Evolutionary conservation across 768 basidiomycete genomes (phyloP).

Genomic region (Dioszegia hungarica): DNA sequence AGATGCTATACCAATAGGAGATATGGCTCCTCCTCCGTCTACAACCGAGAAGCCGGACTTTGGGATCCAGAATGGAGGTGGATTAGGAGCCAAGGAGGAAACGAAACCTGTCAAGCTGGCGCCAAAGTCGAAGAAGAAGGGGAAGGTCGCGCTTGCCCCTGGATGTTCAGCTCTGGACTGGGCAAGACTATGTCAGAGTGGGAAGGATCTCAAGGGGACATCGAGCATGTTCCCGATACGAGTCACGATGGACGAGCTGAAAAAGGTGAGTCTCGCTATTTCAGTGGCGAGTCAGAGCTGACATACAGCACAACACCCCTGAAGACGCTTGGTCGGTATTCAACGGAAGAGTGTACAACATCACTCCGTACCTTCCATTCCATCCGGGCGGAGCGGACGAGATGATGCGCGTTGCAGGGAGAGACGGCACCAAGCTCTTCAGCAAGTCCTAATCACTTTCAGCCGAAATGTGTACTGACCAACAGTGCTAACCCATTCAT

Average conservation of each 20-base stretch:
- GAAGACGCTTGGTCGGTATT: slow-evolving; percentile 92
- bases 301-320: slow-evolving; percentile 62
- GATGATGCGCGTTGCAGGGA: slow-evolving; percentile 87
- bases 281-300: slow-evolving; percentile 63
- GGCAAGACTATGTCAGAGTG: slow-evolving; percentile 79
- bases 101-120: slow-evolving; percentile 1
- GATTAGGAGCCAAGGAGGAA: not conserved
- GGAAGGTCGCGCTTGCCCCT: slow-evolving; percentile 82
- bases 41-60: slow-evolving; percentile 41
- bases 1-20: slow-evolving; percentile 30
- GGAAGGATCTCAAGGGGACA: slow-evolving; percentile 66
- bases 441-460: slow-evolving; percentile 55
- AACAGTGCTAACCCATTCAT: slow-evolving; percentile 81
- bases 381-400: slow-evolving; percentile 95
- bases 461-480: not conserved
- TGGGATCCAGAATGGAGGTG: slow-evolving; percentile 32
- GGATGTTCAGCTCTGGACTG: slow-evolving; percentile 91
- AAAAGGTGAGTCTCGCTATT: slow-evolving; percentile 53
- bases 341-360: slow-evolving; percentile 92
- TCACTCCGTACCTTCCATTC: slow-evolving; percentile 81
- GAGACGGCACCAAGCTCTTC: slow-evolving; percentile 91
- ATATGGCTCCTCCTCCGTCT: slow-evolving; percentile 41
- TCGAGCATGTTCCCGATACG: slow-evolving; percentile 32
- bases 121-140: slow-evolving; percentile 56
- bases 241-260: slow-evolving; percentile 31